Conservation (phyloP, 768 basidiomycete species). For the Myochromella boudieri region DNA sequence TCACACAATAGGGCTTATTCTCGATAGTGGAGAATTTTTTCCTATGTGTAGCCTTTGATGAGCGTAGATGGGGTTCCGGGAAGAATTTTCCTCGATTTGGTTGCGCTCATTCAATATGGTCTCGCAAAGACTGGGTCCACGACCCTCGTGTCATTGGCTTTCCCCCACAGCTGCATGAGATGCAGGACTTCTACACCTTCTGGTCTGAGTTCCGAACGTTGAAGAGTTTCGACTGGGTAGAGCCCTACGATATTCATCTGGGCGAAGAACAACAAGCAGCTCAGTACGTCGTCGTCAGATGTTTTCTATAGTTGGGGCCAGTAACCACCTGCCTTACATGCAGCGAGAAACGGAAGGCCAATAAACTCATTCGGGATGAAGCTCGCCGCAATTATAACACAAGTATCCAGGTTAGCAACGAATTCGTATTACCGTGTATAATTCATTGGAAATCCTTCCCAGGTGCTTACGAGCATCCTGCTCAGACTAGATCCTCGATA, state of each 20-base stretch:
- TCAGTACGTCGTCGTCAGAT: not conserved
- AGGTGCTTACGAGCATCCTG: slow-evolving; percentile 9
- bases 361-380: slow-evolving; percentile 8
- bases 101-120: slow-evolving; percentile 18
- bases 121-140: slow-evolving; percentile 16
- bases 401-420: slow-evolving; percentile 10
- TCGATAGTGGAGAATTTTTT: slow-evolving; percentile 21
- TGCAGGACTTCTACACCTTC: slow-evolving; percentile 20
- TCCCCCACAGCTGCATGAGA: slow-evolving; percentile 7
- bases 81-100: slow-evolving; percentile 18
- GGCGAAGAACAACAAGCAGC: slow-evolving; percentile 5
- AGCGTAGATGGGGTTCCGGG: slow-evolving; percentile 15
- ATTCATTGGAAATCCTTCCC: not conserved
- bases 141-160: not conserved
- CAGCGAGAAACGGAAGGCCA: not conserved
- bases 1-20: slow-evolving; percentile 12
- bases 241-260: slow-evolving; percentile 7
- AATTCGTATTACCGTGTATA: not conserved
- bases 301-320: too few species aligned
- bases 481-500: slow-evolving; percentile 15
- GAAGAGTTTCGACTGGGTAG: slow-evolving; percentile 26
- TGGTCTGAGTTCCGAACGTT: slow-evolving; percentile 23
- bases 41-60: slow-evolving; percentile 23
- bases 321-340: not conserved
- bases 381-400: slow-evolving; percentile 11